Conservation (phyloP, 1,139 yeast genomes). For the Komagataea norvegica region DNA sequence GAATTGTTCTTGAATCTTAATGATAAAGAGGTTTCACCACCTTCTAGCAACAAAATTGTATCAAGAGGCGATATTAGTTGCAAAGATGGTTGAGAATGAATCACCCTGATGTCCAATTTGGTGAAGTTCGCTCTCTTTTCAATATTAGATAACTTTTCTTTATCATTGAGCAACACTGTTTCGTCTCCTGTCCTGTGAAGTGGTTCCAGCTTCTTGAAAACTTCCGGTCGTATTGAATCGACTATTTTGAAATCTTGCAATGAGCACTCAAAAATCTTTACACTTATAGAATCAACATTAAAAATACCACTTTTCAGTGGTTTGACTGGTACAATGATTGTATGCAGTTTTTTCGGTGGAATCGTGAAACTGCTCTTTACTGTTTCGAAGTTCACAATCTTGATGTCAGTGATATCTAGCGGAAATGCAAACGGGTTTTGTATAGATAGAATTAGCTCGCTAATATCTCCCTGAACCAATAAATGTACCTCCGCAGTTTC, state of each 20-base stretch:
- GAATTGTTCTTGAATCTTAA: constrained; percentile 57
- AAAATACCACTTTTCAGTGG: constrained; percentile 42
- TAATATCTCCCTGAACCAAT: constrained; percentile 52
- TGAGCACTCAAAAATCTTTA: constrained; percentile 44
- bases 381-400: constrained; percentile 35
- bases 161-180: constrained; percentile 11
- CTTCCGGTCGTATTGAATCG: constrained; percentile 23
- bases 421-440: constrained; percentile 84
- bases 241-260: constrained; percentile 32
- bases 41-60: constrained; percentile 71
- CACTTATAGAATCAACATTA: constrained; percentile 38
- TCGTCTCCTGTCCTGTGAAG: constrained; percentile 2
- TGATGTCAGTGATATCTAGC: constrained; percentile 53
- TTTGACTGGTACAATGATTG: constrained; percentile 38
- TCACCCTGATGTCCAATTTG: constrained; percentile 34
- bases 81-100: constrained; percentile 65
- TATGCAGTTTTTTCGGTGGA: constrained; percentile 37
- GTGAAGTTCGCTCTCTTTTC: constrained; percentile 17
- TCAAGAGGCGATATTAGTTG: constrained; percentile 50
- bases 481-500: constrained; percentile 26
- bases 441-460: constrained; percentile 49
- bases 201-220: constrained; percentile 27
- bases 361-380: constrained; percentile 31
- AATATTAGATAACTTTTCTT: constrained; percentile 13
- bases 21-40: constrained; percentile 53